Conservation (phyloP, 2,329 filamentous ascomycete species). For the Botrytis deweyae region DNA sequence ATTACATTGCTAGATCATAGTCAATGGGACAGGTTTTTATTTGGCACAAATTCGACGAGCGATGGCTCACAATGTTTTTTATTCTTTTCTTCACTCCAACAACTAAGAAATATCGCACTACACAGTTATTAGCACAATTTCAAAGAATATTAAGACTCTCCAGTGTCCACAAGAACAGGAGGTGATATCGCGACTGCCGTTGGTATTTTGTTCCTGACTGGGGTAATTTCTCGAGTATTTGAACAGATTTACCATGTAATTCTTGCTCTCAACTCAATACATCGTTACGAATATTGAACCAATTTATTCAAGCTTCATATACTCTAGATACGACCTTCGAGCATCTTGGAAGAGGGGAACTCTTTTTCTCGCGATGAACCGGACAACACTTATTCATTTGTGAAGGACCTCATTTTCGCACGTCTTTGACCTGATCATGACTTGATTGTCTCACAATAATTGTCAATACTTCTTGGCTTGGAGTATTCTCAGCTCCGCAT, state of each 20-base stretch:
- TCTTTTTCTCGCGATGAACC: background rate
- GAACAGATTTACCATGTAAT: background rate
- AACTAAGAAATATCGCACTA: background rate
- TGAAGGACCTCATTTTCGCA: background rate
- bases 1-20: background rate
- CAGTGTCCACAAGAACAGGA: background rate
- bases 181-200: background rate
- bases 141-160: background rate
- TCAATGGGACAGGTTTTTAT: background rate
- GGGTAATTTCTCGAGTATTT: background rate
- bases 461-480: background rate
- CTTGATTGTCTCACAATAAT: background rate
- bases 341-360: background rate
- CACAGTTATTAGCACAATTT: background rate
- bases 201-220: background rate
- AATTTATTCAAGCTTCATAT: background rate
- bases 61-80: background rate
- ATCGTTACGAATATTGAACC: background rate
- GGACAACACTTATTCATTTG: background rate
- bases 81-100: background rate
- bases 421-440: background rate
- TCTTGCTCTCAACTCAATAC: background rate
- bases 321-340: background rate
- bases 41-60: background rate
- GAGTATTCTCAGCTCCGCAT: background rate